Evolutionary conservation across 192 early-diverging fungal species (phyloP), one percentile per base, ranked within the genome.

Genomic region (Backusella macrospora): DNA sequence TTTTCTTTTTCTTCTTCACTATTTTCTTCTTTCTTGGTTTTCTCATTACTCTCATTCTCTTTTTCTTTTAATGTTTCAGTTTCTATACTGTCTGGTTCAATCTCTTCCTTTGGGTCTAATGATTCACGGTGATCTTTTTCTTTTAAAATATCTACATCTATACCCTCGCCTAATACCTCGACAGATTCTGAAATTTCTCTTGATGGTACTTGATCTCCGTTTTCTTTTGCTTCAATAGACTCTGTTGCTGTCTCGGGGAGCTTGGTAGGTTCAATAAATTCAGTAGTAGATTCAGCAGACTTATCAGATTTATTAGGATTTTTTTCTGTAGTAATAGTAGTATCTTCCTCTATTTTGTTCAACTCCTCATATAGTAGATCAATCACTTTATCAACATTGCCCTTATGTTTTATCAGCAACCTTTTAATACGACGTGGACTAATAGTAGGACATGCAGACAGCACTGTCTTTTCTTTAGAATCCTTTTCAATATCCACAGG

Each of bases 381-480:
- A 34, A 89, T 84, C 9, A 90, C 90, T 23, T 80, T 74, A 47
- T 79, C 81, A 16, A 78, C 66, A 52, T 92, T 72, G 0, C 83
- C 78, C 6, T 76, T 46, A 43, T 85, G 78, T 37, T 82, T 81
- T 13, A 68, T 72, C 37, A 92, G 70, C 16, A 91, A 69, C 4
- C 80, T 42, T 10, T 88, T 83, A 2, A 92, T 84, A 44, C 84
- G 64, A 8, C 59, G 45, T 29, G 84, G 75, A 71, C 86, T 83
- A 2, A 77, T 65, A 1, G 80, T 82, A 10, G 84, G 89, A n/a
- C 85, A 88, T 12, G 87, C 82, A 21, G 78, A 77, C 74, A 88
- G 83, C 8, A 92, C 80, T n/a, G 78, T 77, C 39, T 86, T 88
- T 68, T 92, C 91, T 34, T 81, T 73, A 7, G 84, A 74, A 44